phyloP scores from a whole-genome alignment of 2,329 filamentous ascomycete genomes.

The Calonectria hawksworthii region DNA sequence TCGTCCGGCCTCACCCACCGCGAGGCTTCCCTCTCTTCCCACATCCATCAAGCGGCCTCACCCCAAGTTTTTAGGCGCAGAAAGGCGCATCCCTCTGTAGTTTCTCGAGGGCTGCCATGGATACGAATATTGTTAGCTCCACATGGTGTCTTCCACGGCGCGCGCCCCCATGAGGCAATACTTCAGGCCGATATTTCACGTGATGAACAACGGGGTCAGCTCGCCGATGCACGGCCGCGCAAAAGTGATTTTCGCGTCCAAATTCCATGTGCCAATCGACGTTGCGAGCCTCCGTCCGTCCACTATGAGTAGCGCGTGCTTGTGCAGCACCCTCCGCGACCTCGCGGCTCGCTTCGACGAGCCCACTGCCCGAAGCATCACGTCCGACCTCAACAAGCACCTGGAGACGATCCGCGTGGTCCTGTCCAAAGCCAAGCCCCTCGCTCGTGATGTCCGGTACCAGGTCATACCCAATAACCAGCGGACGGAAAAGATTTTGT shows the following conservation, averaged over 20 bases:
- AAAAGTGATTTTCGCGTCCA: not conserved
- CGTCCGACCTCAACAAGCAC: constrained; percentile 45
- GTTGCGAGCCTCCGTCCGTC: not conserved
- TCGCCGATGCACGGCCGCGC: constrained; percentile 4
- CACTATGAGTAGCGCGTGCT: constrained; percentile 29
- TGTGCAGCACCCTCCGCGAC: constrained; percentile 43
- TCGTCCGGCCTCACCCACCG: not conserved
- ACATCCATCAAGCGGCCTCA: too few relatives aligned
- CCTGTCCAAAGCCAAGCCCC: constrained; percentile 46
- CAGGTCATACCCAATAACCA: constrained; percentile 48
- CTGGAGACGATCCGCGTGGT: constrained; percentile 43
- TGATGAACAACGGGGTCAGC: constrained; percentile 5
- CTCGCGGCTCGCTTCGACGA: constrained; percentile 42
- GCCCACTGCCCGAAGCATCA: constrained; percentile 35
- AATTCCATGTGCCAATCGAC: not conserved
- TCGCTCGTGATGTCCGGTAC: constrained; percentile 48
- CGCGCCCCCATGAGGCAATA: not conserved
- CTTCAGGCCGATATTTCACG: not conserved
- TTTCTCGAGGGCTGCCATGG: not conserved
- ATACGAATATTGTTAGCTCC: not conserved
- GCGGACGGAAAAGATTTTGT: constrained; percentile 48
- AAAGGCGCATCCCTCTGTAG: not conserved
- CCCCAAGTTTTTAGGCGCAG: not conserved
- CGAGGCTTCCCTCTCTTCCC: not conserved
- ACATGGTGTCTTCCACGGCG: not conserved